These are phyloP conservation scores for Begonia masoniana DNA, from an alignment of 306 rosid genomes.

Conservation along the genomic window DNA sequence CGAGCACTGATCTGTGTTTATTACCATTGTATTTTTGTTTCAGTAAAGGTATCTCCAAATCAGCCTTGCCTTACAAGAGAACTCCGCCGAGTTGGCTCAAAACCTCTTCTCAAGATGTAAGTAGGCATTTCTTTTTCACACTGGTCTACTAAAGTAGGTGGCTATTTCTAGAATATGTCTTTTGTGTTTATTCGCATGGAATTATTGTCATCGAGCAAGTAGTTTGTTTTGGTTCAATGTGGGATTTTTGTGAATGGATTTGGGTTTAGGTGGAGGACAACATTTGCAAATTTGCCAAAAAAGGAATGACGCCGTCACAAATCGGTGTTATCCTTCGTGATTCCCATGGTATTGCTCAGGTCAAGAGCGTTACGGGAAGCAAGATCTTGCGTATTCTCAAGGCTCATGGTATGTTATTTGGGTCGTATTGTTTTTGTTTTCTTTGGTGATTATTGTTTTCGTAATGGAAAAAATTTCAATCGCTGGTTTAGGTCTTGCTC, in stretches of 20 bases:
- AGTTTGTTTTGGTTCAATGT: not conserved
- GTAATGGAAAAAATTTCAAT: too few relatives aligned
- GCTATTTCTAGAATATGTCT: not conserved
- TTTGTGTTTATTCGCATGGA: too few relatives aligned
- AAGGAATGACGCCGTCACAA: slow-evolving; percentile 88
- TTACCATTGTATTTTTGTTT: not conserved
- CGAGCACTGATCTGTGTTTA: not conserved
- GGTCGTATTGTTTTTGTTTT: too few relatives aligned
- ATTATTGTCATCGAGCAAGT: too few relatives aligned
- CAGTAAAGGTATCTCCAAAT: slow-evolving; percentile 87
- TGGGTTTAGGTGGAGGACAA: slow-evolving; percentile 54
- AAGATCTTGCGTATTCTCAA: slow-evolving; percentile 66
- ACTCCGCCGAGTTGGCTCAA: slow-evolving; percentile 70
- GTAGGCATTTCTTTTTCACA: not conserved
- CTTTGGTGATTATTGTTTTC: too few relatives aligned
- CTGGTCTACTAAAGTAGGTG: too few relatives aligned
- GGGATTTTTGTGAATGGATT: not conserved
- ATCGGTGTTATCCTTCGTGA: slow-evolving; percentile 92
- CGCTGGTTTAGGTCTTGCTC: slow-evolving; percentile 8
- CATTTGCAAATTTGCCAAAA: slow-evolving; percentile 81
- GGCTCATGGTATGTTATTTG: slow-evolving; percentile 46
- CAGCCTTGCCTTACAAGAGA: slow-evolving; percentile 81
- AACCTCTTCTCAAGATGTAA: slow-evolving; percentile 64
- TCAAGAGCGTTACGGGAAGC: slow-evolving; percentile 59
- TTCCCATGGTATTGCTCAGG: slow-evolving; percentile 76